These are phyloP conservation scores for Chytriomyces sp. DNA, from an alignment of 192 early-diverging fungal genomes.

Conservation along the genomic window DNA sequence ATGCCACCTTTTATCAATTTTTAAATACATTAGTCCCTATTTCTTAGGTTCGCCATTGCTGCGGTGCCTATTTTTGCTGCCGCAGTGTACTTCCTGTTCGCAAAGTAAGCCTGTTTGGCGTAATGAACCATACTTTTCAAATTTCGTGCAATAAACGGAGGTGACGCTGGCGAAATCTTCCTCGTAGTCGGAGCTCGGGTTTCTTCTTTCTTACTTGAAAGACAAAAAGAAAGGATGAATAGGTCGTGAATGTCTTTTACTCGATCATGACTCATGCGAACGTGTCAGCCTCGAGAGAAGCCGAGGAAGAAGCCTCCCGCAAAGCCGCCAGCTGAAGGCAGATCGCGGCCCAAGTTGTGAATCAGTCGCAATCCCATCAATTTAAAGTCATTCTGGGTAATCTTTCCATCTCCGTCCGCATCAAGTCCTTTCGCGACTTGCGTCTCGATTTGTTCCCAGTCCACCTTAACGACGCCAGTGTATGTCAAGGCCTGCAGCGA, in stretches of 20 bases:
- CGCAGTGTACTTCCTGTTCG: neutral
- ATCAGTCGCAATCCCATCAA: constrained; percentile 26
- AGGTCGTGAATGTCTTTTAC: too few relatives aligned
- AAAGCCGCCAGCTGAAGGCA: constrained; percentile 45
- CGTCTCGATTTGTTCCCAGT: constrained; percentile 43
- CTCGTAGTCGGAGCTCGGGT: too few relatives aligned
- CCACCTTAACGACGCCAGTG: constrained; percentile 42
- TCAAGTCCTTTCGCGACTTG: constrained; percentile 22
- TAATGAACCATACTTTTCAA: too few relatives aligned
- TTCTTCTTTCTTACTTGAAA: too few relatives aligned
- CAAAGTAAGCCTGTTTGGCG: too few relatives aligned
- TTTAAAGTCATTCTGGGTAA: constrained; percentile 42
- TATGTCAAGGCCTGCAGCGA: constrained; percentile 41
- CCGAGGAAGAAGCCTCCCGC: constrained; percentile 43
- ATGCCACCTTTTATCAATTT: neutral
- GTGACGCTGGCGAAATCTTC: too few relatives aligned
- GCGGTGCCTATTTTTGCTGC: constrained; percentile 17
- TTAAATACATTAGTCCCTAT: neutral
- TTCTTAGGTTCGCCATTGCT: neutral
- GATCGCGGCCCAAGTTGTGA: constrained; percentile 39
- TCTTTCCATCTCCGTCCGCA: constrained; percentile 47
- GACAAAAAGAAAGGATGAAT: too few relatives aligned
- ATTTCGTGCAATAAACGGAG: too few relatives aligned
- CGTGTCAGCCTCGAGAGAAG: constrained; percentile 47
- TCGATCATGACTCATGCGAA: too few relatives aligned